Base-by-base conservation (phyloP, 306 rosid species). In the Prosopis cineraria region DNA sequence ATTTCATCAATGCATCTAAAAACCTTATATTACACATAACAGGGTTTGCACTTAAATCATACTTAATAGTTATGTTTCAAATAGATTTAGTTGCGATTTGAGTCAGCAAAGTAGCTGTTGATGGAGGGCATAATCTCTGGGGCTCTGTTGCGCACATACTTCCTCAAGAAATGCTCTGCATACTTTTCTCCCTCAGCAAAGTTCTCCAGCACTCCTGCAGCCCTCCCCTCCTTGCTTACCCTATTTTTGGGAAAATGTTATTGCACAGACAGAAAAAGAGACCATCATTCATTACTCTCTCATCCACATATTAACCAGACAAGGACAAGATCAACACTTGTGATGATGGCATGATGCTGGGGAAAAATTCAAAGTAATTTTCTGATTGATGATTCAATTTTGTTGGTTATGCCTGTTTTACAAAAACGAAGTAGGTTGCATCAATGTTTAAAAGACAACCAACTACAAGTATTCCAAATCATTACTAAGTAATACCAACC, bases 151-250 rank as follows among this genome's bases (percentile, higher is more conserved):
- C 97, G 93, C 13, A 85, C 90, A 60, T 34, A 86, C 72, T 80
- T 91, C 83, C 97, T 83, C 70, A 91, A 39, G 55, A 71, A 59
- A 82, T 91, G 87, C 80, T 91, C 94, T 0, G 88, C 0, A 34
- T 91, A 91, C 88, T 78, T 89, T 70, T 91, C 89, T 77, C 97
- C 97, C 86, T 91, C 97, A 1, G 82, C 81, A 22, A 84, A 83
- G 84, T 91, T 91, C 1, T 91, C 97, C 85, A 89, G 69, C 67
- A 91, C 87, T 74, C 99, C 99, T 1, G 99, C 99, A 22, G 95
- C 81, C 68, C 99, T 89, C 19, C 6, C 24, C 91, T 87, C 91
- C 86, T 95, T 95, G 92, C 0, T 86, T 75, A 95, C 94, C 77
- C 99, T 95, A 83, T 36, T 29, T 63, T 19, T 20, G 16, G 10